Base-by-base conservation (phyloP, 148 eudicot genomes). In the Suaeda aralocaspica region DNA sequence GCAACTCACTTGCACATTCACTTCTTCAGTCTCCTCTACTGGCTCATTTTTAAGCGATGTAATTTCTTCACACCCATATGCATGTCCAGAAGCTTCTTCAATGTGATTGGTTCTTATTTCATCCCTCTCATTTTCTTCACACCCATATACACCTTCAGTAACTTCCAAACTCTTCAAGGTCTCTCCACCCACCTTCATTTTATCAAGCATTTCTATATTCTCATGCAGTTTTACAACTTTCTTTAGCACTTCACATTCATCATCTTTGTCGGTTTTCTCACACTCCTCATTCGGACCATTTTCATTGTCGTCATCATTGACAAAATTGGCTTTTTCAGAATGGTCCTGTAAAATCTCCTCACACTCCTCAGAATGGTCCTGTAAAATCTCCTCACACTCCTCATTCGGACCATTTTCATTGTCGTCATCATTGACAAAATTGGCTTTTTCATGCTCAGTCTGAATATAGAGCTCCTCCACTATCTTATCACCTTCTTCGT, bases 191-290 rank as follows among this genome's bases (percentile, higher is more conserved):
- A 13, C 61, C 63, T 64, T 16, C 25, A 62, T 58, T 55, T 72
- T 82, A 59, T 78, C 50, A n/a, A 64, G 25, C 28, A 7, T 24
- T 39, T 76, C 65, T 36, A n/a, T 55, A 53, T 65, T 59, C 53
- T 72, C 75, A 25, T 62, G 76, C 76, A 50, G 59, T 31, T 49
- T 41, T 63, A 68, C 70, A 30, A 55, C 76, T 66, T 82, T 78
- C 69, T 62, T 72, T 45, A 46, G 42, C 70, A 59, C 72, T 67
- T 67, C 78, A 72, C 50, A 16, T 6, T 78, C 74, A 70, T 15
- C 75, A 64, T 78, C 73, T 30, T 71, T 74, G 33, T 74, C 69
- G 46, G 36, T 44, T 28, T 5, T 45, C 64, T 63, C 70, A 70
- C 12, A 22, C 28, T 64, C 71, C 49, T 55, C 63, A 69, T 66